phyloP scores from a whole-genome alignment of 2,329 filamentous ascomycete species.

The Colletotrichum nymphaeae region DNA sequence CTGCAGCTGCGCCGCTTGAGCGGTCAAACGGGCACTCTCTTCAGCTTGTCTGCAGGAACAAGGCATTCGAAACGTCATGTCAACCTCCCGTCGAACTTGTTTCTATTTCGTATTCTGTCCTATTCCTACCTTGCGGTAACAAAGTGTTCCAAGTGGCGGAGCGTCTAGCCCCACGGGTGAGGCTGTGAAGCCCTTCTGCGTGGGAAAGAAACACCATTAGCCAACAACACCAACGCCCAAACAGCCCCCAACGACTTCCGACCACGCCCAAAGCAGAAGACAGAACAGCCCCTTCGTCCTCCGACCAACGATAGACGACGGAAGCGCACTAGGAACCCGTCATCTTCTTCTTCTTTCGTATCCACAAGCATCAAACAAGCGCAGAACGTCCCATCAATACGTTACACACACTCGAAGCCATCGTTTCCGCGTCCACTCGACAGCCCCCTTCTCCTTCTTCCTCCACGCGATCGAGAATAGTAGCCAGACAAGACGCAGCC shows the following conservation, averaged over 20 bases:
- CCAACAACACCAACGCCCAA: not conserved
- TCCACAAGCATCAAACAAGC: not conserved
- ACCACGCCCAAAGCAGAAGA: not conserved
- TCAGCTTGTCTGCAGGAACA: conserved; percentile 15
- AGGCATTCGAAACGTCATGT: not conserved
- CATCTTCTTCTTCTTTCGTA: not conserved
- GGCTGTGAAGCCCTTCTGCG: conserved; percentile 27
- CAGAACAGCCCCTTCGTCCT: not conserved
- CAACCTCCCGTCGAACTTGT: not conserved
- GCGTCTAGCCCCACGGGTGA: conserved; percentile 3
- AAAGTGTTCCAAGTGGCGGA: not conserved
- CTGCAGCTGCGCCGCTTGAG: not conserved
- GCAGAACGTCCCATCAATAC: conserved; percentile 7
- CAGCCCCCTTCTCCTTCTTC: not conserved
- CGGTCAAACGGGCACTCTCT: not conserved
- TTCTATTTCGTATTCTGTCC: not conserved
- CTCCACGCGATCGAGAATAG: conserved; percentile 14
- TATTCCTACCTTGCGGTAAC: not conserved
- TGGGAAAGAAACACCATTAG: not conserved
- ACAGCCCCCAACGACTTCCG: not conserved
- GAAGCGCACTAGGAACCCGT: not conserved
- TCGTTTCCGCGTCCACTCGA: not conserved
- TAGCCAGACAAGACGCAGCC: not conserved
- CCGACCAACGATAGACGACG: not conserved
- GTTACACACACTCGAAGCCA: not conserved